Evolutionary conservation across 805 yeast species (phyloP).

Genomic region (Millerozyma acaciae): DNA sequence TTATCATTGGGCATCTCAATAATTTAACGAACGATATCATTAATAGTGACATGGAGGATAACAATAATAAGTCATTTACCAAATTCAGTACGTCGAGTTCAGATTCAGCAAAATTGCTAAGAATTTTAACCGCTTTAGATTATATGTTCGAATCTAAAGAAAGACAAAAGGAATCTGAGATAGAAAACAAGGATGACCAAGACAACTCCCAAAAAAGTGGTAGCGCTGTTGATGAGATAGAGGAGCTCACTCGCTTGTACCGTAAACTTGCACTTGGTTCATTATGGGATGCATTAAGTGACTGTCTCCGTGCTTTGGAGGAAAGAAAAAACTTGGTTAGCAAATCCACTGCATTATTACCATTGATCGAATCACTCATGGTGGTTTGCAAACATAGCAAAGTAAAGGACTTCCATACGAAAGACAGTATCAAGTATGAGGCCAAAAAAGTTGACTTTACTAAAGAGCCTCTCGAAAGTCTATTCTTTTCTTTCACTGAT

Average conservation of each 20-base stretch:
- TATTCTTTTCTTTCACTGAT: constrained; percentile 84
- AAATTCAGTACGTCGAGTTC: constrained; percentile 77
- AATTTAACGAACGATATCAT: constrained; percentile 44
- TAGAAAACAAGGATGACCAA: constrained; percentile 5
- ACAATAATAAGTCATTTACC: constrained; percentile 52
- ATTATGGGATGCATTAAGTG: constrained; percentile 82
- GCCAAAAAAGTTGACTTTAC: constrained; percentile 62
- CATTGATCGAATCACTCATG: constrained; percentile 88
- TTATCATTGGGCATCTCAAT: constrained; percentile 53
- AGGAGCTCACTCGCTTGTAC: constrained; percentile 58
- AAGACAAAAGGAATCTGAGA: constrained; percentile 15
- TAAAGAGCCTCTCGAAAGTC: constrained; percentile 68
- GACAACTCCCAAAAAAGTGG: constrained; percentile 3
- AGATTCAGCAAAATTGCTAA: constrained; percentile 82
- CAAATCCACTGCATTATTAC: constrained; percentile 76
- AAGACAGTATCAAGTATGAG: constrained; percentile 58
- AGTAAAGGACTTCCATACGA: constrained; percentile 52
- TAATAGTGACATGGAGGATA: constrained; percentile 31
- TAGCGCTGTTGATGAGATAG: constrained; percentile 27
- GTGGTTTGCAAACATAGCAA: constrained; percentile 90
- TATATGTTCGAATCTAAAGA: constrained; percentile 58
- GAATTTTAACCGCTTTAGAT: constrained; percentile 84
- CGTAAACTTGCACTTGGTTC: constrained; percentile 66
- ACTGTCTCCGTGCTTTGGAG: constrained; percentile 61
- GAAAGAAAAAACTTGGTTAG: constrained; percentile 44